These are phyloP conservation scores for Akanthomyces uredinophilus DNA, from an alignment of 2,329 filamentous ascomycete genomes.

Conservation along the genomic window DNA sequence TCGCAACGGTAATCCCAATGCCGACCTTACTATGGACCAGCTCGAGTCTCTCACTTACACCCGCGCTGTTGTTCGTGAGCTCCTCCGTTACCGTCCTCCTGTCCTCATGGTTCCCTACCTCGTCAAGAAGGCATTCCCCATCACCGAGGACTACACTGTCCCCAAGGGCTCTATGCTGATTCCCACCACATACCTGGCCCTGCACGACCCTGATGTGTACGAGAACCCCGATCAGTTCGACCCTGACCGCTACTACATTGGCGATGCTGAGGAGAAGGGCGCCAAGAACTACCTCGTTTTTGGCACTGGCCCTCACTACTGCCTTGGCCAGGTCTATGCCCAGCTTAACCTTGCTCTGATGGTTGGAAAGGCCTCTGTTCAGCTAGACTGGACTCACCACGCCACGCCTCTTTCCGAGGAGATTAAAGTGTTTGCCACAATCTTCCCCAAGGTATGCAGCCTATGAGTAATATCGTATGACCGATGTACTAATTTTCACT, in stretches of 20 bases:
- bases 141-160: conserved; percentile 82
- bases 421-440: conserved; percentile 97
- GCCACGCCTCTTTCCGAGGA: conserved; percentile 80
- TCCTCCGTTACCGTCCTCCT: conserved; percentile 88
- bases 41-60: conserved; percentile 88
- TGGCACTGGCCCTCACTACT: conserved; percentile 93
- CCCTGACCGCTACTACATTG: conserved; percentile 85
- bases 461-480: not conserved
- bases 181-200: conserved; percentile 81
- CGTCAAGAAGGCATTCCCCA: conserved; percentile 91
- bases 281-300: conserved; percentile 97
- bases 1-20: conserved; percentile 68
- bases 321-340: conserved; percentile 88
- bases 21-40: conserved; percentile 71
- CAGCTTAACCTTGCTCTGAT: conserved; percentile 83
- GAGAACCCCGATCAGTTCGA: conserved; percentile 83
- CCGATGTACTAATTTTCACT: conserved; percentile 23
- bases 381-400: conserved; percentile 86
- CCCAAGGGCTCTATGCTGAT: conserved; percentile 95
- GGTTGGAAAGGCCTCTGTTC: conserved; percentile 82
- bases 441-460: conserved; percentile 82
- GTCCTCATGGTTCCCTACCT: conserved; percentile 96
- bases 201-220: conserved; percentile 91
- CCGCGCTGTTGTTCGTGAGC: conserved; percentile 84
- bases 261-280: conserved; percentile 78